phyloP scores from a whole-genome alignment of 2,329 filamentous ascomycete species.

The Cyclaneusma minus region DNA sequence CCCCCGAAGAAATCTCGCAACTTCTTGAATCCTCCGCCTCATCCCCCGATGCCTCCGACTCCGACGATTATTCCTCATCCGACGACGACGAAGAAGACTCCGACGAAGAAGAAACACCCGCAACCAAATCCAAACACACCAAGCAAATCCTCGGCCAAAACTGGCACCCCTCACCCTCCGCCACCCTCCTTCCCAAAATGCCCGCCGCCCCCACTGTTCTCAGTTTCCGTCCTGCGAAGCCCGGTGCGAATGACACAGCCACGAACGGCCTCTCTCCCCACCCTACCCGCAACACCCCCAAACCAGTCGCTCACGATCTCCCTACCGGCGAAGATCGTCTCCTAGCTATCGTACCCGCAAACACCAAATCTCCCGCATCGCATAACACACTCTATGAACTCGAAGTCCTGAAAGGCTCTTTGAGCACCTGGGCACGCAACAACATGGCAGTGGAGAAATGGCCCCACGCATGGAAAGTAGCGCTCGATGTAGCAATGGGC shows the following conservation, averaged over 20 bases:
- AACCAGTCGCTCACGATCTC: constrained; percentile 29
- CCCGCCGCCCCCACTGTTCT: constrained; percentile 48
- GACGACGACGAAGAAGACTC: constrained; percentile 21
- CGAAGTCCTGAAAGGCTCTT: constrained; percentile 56
- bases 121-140: too few species aligned
- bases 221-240: constrained; percentile 41
- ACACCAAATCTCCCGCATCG: too few species aligned
- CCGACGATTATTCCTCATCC: constrained; percentile 26
- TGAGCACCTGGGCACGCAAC: constrained; percentile 74
- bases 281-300: constrained; percentile 14
- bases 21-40: constrained; percentile 19
- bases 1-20: constrained; percentile 17
- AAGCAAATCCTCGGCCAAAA: constrained; percentile 46
- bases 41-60: constrained; percentile 13
- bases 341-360: constrained; percentile 44
- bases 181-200: constrained; percentile 53
- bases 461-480: constrained; percentile 56
- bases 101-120: constrained; percentile 32
- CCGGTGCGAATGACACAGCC: constrained; percentile 11
- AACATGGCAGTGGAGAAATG: constrained; percentile 66
- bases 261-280: constrained; percentile 28
- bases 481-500: constrained; percentile 70
- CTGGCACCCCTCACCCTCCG: constrained; percentile 64
- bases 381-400: constrained; percentile 74
- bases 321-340: constrained; percentile 36